Evolutionary conservation across 257 asterid genomes (phyloP).

Genomic region (Voacanga thouarsii): DNA sequence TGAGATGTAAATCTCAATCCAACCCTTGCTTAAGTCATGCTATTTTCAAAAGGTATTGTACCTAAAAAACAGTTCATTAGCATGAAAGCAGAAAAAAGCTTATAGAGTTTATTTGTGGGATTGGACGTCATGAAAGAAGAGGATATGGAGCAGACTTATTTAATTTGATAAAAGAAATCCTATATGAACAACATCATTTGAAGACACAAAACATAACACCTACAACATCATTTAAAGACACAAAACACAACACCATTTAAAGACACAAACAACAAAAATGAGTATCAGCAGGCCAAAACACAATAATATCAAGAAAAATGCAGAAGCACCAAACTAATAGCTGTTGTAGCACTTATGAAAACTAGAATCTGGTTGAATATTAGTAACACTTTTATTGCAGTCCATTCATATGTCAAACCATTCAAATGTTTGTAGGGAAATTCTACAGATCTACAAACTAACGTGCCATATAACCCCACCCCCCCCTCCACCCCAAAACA

Average conservation of each 20-base stretch:
- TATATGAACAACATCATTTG: not conserved
- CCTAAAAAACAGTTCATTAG: not conserved
- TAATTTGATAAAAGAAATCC: not conserved
- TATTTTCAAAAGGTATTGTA: not conserved
- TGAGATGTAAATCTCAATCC: not conserved
- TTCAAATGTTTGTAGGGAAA: too few species aligned
- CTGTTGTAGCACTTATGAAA: not conserved
- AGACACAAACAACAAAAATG: too few species aligned
- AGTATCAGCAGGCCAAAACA: too few species aligned
- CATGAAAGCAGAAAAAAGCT: not conserved
- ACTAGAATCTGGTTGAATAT: not conserved
- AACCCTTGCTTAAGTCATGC: not conserved
- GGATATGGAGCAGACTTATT: not conserved
- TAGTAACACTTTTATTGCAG: too few species aligned
- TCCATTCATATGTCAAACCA: too few species aligned
- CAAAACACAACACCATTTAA: too few species aligned
- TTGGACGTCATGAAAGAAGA: not conserved
- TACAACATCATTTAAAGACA: too few species aligned
- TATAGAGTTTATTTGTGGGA: not conserved
- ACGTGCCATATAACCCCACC: too few species aligned
- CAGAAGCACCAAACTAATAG: too few species aligned
- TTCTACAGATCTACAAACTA: too few species aligned
- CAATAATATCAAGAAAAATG: not conserved
- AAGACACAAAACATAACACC: not conserved
- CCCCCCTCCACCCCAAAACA: too few species aligned